A percentile compares a stretch with the other conserved stretches of the same genome.
These are phyloP conservation scores for Scutellaria barbata DNA, from an alignment of 257 asterid genomes.

Conservation along the genomic window DNA sequence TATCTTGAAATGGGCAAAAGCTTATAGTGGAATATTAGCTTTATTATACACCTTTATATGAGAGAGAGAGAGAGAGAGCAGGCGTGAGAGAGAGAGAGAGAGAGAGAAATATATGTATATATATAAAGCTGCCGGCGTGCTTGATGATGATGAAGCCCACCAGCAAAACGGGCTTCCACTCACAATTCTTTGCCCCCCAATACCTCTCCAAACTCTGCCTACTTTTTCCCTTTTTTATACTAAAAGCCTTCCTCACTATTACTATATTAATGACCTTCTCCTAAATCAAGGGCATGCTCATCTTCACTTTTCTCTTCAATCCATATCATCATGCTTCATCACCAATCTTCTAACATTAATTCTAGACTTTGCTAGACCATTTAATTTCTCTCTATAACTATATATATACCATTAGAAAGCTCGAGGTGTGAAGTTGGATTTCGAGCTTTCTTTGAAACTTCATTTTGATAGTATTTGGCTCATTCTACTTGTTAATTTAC, in stretches of 20 bases:
- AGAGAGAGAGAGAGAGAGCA: constrained; percentile 51
- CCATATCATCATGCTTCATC: constrained; percentile 32
- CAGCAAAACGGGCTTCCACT: constrained; percentile 32
- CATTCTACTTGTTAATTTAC: too few relatives aligned
- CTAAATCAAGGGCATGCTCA: constrained; percentile 39
- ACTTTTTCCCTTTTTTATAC: constrained; percentile 31
- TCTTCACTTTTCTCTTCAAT: constrained; percentile 38
- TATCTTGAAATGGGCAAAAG: constrained; percentile 26
- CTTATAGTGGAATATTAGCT: constrained; percentile 44
- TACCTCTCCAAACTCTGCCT: constrained; percentile 61
- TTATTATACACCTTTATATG: constrained; percentile 29
- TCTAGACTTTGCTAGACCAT: not conserved
- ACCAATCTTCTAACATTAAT: not conserved
- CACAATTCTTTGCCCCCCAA: constrained; percentile 67
- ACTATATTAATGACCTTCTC: constrained; percentile 32
- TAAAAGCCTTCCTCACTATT: constrained; percentile 25
- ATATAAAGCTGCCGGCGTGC: constrained; percentile 91
- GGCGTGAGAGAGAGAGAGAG: constrained; percentile 56
- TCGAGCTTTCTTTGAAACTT: too few relatives aligned
- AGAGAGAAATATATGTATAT: constrained; percentile 15
- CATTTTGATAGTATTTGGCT: too few relatives aligned
- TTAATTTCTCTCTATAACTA: not conserved
- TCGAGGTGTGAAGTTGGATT: too few relatives aligned
- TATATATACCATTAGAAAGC: too few relatives aligned
- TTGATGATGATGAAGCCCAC: constrained; percentile 60